Evolutionary conservation across 2,329 filamentous ascomycete species (phyloP).

Genomic region (Penicillium sp.): DNA sequence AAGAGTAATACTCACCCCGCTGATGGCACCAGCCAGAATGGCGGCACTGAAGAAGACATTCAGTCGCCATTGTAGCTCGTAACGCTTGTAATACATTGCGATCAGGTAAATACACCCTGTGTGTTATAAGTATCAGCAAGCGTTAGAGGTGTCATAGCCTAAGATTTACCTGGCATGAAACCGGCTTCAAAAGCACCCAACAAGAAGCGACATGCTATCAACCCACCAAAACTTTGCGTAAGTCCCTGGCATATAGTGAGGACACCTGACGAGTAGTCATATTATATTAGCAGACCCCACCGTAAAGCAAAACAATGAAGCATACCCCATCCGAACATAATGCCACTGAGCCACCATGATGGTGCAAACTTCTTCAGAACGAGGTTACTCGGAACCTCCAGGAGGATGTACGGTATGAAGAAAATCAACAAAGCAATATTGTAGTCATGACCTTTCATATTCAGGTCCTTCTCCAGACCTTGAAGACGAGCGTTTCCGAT

Average conservation of each 20-base stretch:
- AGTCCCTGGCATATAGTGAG: conserved; percentile 43
- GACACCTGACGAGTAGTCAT: conserved; percentile 28
- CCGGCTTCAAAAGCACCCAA: conserved; percentile 38
- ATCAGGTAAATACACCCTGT: conserved; percentile 33
- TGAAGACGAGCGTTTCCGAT: conserved; percentile 47
- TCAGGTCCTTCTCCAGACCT: conserved; percentile 41
- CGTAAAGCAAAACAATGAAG: not conserved
- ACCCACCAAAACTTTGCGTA: conserved; percentile 37
- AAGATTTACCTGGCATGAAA: conserved; percentile 32
- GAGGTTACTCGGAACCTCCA: conserved; percentile 47
- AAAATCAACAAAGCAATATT: conserved; percentile 44
- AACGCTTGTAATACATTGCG: conserved; percentile 36
- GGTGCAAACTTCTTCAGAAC: conserved; percentile 43
- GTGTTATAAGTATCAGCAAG: conserved; percentile 1
- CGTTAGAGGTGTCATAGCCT: not conserved
- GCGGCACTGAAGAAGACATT: conserved; percentile 34
- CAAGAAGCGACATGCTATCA: conserved; percentile 35
- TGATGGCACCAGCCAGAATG: conserved; percentile 40
- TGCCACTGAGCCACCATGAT: conserved; percentile 40
- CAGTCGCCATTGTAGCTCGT: conserved; percentile 39
- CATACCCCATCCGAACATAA: conserved; percentile 41
- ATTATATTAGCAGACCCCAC: not conserved
- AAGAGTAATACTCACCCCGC: conserved; percentile 26
- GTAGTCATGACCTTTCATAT: conserved; percentile 42
- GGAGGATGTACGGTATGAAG: conserved; percentile 45